Evolutionary conservation across 805 yeast genomes (phyloP).

Genomic region (Yarrowia sp.): DNA sequence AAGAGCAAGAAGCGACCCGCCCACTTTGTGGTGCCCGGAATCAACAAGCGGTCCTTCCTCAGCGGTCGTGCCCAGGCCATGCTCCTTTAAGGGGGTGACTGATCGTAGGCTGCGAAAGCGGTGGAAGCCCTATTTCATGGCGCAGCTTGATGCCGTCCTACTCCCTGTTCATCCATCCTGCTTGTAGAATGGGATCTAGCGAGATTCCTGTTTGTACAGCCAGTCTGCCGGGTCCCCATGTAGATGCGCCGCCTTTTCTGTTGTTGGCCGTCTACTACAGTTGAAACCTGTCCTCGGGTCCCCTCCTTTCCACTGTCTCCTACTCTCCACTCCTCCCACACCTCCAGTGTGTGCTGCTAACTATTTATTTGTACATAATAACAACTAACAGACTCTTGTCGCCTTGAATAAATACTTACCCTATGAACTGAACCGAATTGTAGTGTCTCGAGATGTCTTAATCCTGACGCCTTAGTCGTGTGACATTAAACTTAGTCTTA

Average conservation of each 20-base stretch:
- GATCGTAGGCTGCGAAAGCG: no score
- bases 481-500: no score
- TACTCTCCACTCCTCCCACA: conserved; percentile 1
- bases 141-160: no score
- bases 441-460: not conserved
- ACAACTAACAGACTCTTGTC: conserved; percentile 18
- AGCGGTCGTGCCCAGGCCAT: conserved; percentile 35
- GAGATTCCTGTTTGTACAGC: conserved; percentile 4
- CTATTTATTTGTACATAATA: conserved; percentile 38
- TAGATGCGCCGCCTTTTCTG: no score
- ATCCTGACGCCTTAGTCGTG: no score
- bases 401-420: conserved; percentile 19
- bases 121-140: no score
- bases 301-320: not conserved
- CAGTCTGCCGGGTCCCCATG: not conserved
- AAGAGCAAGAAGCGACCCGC: conserved; percentile 27
- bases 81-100: conserved; percentile 6
- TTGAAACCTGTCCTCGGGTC: not conserved
- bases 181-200: no score
- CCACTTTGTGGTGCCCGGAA: conserved; percentile 33
- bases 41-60: conserved; percentile 32
- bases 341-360: conserved; percentile 3
- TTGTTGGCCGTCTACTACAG: no score
- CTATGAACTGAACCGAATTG: not conserved
- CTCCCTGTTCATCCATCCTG: no score